Conservation (phyloP, 306 rosid species). For the Mimosa pudica region DNA sequence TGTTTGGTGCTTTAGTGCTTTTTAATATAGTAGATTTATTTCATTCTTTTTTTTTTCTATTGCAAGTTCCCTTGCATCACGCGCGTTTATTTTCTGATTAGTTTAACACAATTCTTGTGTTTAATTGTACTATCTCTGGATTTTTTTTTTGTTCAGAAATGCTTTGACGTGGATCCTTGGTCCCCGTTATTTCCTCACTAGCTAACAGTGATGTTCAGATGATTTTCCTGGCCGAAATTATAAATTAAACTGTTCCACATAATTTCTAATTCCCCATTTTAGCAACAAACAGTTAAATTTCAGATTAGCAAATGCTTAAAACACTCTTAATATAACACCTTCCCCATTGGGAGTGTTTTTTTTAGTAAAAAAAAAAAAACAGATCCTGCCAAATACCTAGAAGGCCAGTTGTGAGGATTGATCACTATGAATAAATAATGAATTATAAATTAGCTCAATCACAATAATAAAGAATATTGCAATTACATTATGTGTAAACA, state of each 20-base stretch:
- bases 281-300: too few relatives aligned
- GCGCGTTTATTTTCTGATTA: too few relatives aligned
- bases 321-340: not conserved
- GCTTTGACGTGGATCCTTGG: too few relatives aligned
- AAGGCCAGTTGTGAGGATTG: not conserved
- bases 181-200: not conserved
- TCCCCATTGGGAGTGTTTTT: too few relatives aligned
- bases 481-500: not conserved
- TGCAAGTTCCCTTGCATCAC: too few relatives aligned
- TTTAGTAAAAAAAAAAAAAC: too few relatives aligned
- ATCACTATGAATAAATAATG: not conserved
- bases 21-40: not conserved
- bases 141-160: too few relatives aligned
- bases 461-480: not conserved
- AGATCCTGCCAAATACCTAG: not conserved
- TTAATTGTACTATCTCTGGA: too few relatives aligned
- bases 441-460: not conserved
- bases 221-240: not conserved
- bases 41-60: not conserved
- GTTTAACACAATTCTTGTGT: too few relatives aligned
- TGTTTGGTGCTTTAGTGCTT: conserved; percentile 15
- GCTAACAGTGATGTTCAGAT: not conserved
- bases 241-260: too few relatives aligned
- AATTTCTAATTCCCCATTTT: too few relatives aligned
- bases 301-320: not conserved